Evolutionary conservation across 2,329 filamentous ascomycete species (phyloP).

Genomic region (Thelonectria olida): DNA sequence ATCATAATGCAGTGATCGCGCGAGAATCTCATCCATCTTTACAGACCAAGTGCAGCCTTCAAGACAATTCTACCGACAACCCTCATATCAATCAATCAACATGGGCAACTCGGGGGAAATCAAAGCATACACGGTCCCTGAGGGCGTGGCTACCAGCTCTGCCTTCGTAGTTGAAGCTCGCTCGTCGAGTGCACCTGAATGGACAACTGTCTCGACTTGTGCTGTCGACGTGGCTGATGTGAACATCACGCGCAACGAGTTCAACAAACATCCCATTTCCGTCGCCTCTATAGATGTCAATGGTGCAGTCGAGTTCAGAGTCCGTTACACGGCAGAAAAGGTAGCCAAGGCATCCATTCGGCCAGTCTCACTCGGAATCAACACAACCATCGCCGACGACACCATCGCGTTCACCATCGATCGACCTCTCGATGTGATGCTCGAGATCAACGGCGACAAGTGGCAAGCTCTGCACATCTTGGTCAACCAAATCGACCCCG

Average conservation of each 20-base stretch:
- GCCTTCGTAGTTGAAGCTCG: conserved; percentile 7
- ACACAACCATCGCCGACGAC: background rate
- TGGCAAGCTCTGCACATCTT: conserved; percentile 40
- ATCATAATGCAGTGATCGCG: no score
- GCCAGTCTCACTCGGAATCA: conserved; percentile 12
- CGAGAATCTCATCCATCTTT: no score
- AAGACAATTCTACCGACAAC: no score
- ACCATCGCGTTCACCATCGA: conserved; percentile 15
- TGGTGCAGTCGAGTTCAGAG: conserved; percentile 12
- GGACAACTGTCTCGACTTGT: background rate
- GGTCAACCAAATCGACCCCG: conserved; percentile 32
- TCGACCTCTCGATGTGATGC: conserved; percentile 22
- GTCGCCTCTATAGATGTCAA: conserved; percentile 9
- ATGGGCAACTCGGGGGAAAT: no score
- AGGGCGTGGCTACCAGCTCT: background rate
- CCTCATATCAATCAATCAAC: no score
- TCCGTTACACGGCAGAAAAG: background rate
- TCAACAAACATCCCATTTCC: conserved; percentile 12
- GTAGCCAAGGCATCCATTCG: conserved; percentile 5
- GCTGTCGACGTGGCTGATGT: conserved; percentile 13
- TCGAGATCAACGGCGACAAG: conserved; percentile 39
- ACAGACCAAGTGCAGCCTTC: no score
- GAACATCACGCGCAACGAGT: conserved; percentile 11
- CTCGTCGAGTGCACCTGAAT: background rate
- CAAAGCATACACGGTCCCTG: no score